These are phyloP conservation scores for Saccharomycopsis schoenii DNA, from an alignment of 805 yeast species.

Conservation along the genomic window DNA sequence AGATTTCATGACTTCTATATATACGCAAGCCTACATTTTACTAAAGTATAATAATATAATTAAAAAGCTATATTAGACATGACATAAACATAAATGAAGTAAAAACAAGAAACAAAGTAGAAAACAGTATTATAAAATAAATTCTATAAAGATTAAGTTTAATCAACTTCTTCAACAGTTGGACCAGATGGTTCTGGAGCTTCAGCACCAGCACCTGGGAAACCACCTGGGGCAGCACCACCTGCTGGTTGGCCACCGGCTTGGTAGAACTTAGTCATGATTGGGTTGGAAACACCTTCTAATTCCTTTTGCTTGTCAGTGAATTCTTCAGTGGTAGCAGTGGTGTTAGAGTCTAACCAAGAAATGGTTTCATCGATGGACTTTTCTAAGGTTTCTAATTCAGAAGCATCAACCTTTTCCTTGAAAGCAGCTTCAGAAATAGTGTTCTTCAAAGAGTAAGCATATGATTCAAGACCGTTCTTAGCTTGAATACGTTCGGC, in stretches of 20 bases:
- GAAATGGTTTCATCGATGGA: constrained; percentile 79
- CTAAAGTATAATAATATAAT: not conserved
- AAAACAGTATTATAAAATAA: not conserved
- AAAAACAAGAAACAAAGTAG: not conserved
- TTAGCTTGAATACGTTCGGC: constrained; percentile 86
- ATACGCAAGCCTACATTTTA: too few species aligned
- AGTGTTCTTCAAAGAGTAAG: constrained; percentile 86
- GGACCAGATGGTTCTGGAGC: constrained; percentile 47
- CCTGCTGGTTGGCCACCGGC: constrained; percentile 66
- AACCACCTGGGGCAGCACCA: constrained; percentile 32
- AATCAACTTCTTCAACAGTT: constrained; percentile 77
- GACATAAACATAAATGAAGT: not conserved
- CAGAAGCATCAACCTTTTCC: constrained; percentile 69
- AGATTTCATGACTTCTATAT: too few species aligned
- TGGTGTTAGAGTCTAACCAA: constrained; percentile 91
- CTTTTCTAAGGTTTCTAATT: constrained; percentile 58
- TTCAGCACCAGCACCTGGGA: constrained; percentile 51
- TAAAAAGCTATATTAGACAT: constrained; percentile 1
- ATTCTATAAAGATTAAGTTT: constrained; percentile 20
- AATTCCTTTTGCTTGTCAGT: constrained; percentile 92
- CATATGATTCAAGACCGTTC: constrained; percentile 92
- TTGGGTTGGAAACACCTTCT: constrained; percentile 92
- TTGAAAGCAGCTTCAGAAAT: constrained; percentile 64
- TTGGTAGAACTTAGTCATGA: constrained; percentile 95
- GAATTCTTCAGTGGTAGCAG: constrained; percentile 89